phyloP scores from a whole-genome alignment of 805 yeast genomes.

The Clavispora santaluciae region DNA sequence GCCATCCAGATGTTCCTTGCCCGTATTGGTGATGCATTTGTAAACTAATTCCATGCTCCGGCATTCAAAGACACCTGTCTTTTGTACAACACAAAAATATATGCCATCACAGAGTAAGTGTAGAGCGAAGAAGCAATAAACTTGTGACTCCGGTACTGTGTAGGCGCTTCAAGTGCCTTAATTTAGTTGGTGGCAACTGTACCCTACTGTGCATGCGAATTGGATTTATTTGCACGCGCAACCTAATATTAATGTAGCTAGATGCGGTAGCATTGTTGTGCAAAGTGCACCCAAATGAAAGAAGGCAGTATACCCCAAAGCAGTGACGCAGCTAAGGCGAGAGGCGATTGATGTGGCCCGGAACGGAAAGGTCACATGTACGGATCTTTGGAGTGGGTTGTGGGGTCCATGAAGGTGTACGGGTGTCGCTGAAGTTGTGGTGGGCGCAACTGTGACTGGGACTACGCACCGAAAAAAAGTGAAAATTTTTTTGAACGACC shows the following conservation, averaged over 20 bases:
- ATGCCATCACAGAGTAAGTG: background rate
- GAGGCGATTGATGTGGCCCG: no score
- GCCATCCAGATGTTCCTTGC: slow-evolving; percentile 58
- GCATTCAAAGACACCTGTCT: background rate
- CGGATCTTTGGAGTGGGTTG: background rate
- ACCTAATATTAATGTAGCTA: no score
- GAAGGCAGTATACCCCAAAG: no score
- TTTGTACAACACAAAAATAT: background rate
- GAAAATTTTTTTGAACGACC: slow-evolving; percentile 16
- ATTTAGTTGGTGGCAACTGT: background rate
- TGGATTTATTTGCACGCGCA: no score
- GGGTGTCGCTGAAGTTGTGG: background rate
- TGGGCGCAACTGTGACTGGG: slow-evolving; percentile 12
- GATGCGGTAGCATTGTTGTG: no score
- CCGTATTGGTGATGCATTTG: slow-evolving; percentile 43
- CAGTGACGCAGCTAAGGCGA: no score
- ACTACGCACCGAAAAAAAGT: slow-evolving; percentile 14
- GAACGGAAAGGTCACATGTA: background rate
- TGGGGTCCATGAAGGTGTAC: background rate
- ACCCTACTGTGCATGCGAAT: no score
- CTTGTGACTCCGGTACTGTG: no score
- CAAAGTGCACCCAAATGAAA: no score
- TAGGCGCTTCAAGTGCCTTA: background rate
- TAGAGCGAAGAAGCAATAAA: background rate
- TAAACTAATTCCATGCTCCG: slow-evolving; percentile 6